Evolutionary conservation across 2,329 filamentous ascomycete genomes (phyloP), one percentile per base, ranked within the genome.

Genomic region (Diaporthe ampelina): DNA sequence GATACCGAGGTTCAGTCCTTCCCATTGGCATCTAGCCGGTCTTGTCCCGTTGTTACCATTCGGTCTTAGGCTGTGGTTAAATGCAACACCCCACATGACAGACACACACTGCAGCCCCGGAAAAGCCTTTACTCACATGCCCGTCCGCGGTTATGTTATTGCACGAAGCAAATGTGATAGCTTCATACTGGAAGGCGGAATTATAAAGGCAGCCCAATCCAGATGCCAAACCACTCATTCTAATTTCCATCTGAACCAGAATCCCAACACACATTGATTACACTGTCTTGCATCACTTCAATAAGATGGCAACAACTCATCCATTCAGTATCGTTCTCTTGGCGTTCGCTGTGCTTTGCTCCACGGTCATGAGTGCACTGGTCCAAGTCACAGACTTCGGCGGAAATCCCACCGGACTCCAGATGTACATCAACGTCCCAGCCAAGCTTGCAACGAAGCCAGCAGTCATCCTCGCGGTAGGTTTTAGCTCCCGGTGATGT

Each of bases 381-480:
- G 63, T 68, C 15, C n/a, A 29, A 29, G 79, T 80, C 40, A 75
- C 50, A 21, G 75, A 77, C 75, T 80, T 77, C 45, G 79, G 79
- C 21, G 52, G 37, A 52, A 85, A 84, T 45, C 85, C 86, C 1
- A 83, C 80, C 8, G 81, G 81, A 9, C 83, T 84, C 5, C 78
- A 78, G 48, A 85, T 88, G 81, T 85, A 82, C 79, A 85, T 87
- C 59, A 81, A 82, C 57, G 80, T 81, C 13, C 81, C 81, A 3
- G 79, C 80, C 76, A 80, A 76, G 45, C 73, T 82, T 10, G 77
- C 79, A 17, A 71, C 81, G 8, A 84, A 82, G n/a, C 87, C 87
- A 0, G 83, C 83, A 19, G 80, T 88, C 58, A 81, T 88, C 10
- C 84, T 88, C 19, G 86, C 84, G 3, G 81, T 79, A 77, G 71